Evolutionary conservation across 2,329 filamentous ascomycete genomes (phyloP), one percentile per base, ranked within the genome.

Genomic region (Calcarisporium arbuscula): DNA sequence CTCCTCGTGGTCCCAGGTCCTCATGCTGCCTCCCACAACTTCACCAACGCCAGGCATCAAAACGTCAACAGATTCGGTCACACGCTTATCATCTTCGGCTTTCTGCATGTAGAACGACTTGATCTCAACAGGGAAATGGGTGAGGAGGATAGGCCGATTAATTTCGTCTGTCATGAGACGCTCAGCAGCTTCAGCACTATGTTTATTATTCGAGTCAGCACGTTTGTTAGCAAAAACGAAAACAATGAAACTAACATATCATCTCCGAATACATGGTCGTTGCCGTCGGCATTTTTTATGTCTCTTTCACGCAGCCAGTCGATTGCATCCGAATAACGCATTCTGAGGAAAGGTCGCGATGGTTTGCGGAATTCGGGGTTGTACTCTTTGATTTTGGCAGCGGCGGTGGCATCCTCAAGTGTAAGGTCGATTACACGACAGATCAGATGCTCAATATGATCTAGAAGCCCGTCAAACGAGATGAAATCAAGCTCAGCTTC

Each of bases 31-130:
- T 42, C 89, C 89, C 4, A 95, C 86, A 53, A 95, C 94, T 70
- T 95, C 90, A 41, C 90, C 90, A 16, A 96, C 90, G 48, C 86
- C 86, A 10, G 90, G 90, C 88, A 96, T 73, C 45, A 80, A 57
- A 31, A 71, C 67, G 52, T 96, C 90, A 9, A 95, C 89, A 43
- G 79, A 85, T 71, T 96, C 89, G 0, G 90, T 96, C 16, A 95
- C 86, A 16, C 88, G 77, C 19, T 64, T 68, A 56, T 96, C 90
- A 19, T 74, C 63, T 29, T 72, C 68, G 50, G 89, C 90, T 64
- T 82, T 88, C 65, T 88, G 82, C 90, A 96, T 96, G 74, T 96
- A 96, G 63, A 96, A 96, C 2, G 90, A 84, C 72, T 96, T 96
- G 72, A 96, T 94, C 65, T 89, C 85, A 38, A 80, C 81, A 15